These are phyloP conservation scores for Pythium utonaiense DNA, from an alignment of 352 stramenopile species.

Conservation along the genomic window DNA sequence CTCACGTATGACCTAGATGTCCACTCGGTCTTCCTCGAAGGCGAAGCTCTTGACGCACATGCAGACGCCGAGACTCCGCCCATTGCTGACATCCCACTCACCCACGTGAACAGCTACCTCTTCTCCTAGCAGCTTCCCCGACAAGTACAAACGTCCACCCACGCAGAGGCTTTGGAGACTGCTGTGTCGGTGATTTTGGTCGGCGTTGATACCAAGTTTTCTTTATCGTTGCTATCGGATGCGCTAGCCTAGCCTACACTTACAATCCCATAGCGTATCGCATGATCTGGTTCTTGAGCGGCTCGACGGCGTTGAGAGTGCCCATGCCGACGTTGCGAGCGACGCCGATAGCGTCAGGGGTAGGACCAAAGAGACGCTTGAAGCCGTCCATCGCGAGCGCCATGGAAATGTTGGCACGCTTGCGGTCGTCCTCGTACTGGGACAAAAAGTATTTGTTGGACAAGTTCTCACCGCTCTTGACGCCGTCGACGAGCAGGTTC, in stretches of 20 bases:
- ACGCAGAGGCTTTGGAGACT: background rate
- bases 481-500: conserved; percentile 65
- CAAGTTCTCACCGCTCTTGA: conserved; percentile 77
- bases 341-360: conserved; percentile 61
- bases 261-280: conserved; percentile 87
- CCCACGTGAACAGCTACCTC: conserved; percentile 61
- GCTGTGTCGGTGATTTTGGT: background rate
- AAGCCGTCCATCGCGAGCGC: conserved; percentile 85
- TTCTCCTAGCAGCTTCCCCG: conserved; percentile 27
- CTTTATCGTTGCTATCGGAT: conserved; percentile 10
- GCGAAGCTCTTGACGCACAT: conserved; percentile 37
- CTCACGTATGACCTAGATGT: conserved; percentile 38
- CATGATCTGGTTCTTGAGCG: conserved; percentile 89
- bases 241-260: conserved; percentile 3
- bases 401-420: conserved; percentile 82
- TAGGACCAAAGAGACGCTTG: conserved; percentile 84
- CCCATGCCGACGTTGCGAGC: conserved; percentile 86
- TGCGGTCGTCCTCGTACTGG: conserved; percentile 86
- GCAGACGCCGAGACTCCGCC: conserved; percentile 57
- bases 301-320: conserved; percentile 80
- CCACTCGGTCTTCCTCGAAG: conserved; percentile 55
- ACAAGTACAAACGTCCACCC: too few species aligned
- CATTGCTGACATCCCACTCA: conserved; percentile 76
- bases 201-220: conserved; percentile 9
- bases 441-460: conserved; percentile 72